Percentiles rank a stretch among this genome's conserved stretches.
These are phyloP conservation scores for Rickenella mellea DNA, from an alignment of 768 basidiomycete genomes.

Conservation along the genomic window DNA sequence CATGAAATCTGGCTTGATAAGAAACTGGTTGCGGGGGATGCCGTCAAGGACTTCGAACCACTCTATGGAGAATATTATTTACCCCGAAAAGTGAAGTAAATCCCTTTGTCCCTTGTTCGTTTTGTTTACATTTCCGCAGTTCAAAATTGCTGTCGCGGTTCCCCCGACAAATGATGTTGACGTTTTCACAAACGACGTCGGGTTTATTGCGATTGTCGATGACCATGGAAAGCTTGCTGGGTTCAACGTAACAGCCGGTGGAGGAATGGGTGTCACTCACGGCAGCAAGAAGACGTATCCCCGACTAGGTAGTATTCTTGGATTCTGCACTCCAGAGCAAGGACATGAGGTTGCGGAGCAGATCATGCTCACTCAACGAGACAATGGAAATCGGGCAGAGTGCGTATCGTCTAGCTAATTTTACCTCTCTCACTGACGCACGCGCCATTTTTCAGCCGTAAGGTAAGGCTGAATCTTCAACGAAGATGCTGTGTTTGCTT, in stretches of 20 bases:
- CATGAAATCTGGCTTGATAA: conserved; percentile 99
- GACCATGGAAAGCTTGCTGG: conserved; percentile 70
- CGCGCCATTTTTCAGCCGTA: conserved; percentile 20
- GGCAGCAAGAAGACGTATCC: conserved; percentile 99
- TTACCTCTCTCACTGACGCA: too few relatives aligned
- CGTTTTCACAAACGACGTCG: conserved; percentile 90
- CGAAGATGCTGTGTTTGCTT: conserved; percentile 18
- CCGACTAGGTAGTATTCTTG: conserved; percentile 75
- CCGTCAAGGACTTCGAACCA: conserved; percentile 90
- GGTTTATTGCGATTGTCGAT: conserved; percentile 89
- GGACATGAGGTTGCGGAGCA: conserved; percentile 83
- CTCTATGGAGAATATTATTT: conserved; percentile 97
- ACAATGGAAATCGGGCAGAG: conserved; percentile 94
- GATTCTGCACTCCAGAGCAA: conserved; percentile 87
- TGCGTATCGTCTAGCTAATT: conserved; percentile 30
- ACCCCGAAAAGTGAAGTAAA: conserved; percentile 69
- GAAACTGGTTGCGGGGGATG: conserved; percentile 90
- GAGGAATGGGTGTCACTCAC: conserved; percentile 99
- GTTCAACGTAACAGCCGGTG: conserved; percentile 91
- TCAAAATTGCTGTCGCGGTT: conserved; percentile 94
- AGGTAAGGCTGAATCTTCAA: conserved; percentile 40
- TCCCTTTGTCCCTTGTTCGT: not conserved
- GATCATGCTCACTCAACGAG: conserved; percentile 88
- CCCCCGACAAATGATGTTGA: conserved; percentile 97
- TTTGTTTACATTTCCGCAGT: conserved; percentile 35